These are phyloP conservation scores for Fomitopsis pinicola DNA, from an alignment of 1,284 basidiomycete species.

Conservation along the genomic window DNA sequence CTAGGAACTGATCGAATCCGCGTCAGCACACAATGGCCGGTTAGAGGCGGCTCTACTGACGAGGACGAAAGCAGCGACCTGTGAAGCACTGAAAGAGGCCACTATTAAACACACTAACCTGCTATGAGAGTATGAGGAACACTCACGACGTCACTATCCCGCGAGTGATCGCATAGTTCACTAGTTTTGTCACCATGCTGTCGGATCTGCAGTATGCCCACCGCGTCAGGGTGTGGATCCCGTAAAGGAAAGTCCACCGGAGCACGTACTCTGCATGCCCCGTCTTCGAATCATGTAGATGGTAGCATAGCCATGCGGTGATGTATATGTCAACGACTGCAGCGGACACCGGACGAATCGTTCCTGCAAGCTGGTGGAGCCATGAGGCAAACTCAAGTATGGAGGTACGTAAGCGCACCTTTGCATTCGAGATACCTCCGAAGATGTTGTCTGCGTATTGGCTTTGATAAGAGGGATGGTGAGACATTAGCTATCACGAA, in stretches of 20 bases:
- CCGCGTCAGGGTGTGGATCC: neutral
- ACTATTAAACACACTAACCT: neutral
- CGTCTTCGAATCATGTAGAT: neutral
- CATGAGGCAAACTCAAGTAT: too few relatives aligned
- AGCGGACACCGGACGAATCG: too few relatives aligned
- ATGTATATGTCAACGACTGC: neutral
- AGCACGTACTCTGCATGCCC: neutral
- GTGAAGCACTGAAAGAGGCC: neutral
- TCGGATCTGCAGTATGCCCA: neutral
- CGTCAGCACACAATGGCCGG: neutral
- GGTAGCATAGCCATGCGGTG: neutral
- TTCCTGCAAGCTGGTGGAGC: too few relatives aligned
- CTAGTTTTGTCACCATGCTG: neutral
- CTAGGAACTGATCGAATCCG: neutral
- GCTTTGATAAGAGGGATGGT: too few relatives aligned
- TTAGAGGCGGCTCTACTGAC: neutral
- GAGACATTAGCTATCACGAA: too few relatives aligned
- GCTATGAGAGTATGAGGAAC: neutral
- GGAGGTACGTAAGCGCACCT: too few relatives aligned
- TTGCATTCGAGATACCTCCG: too few relatives aligned
- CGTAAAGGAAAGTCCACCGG: neutral
- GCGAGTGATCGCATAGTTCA: neutral
- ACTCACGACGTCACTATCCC: neutral
- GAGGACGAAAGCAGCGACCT: neutral
- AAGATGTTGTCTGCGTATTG: too few relatives aligned